Evolutionary conservation across 257 asterid species (phyloP), one percentile per base, ranked within the genome.

Genomic region (Solanum chiquidenum): DNA sequence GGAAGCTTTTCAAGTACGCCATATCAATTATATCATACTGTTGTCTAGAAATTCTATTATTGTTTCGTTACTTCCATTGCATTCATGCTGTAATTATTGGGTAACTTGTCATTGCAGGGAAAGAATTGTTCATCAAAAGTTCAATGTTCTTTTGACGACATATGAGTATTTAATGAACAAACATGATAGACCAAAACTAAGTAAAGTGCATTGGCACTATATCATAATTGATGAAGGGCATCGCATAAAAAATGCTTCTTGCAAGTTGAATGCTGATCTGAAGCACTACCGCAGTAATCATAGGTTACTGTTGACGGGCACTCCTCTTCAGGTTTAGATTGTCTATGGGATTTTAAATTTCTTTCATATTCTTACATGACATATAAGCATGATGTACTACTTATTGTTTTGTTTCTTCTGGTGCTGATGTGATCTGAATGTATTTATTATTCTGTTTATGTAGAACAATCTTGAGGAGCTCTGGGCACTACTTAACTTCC

Each of bases 221-320:
- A 88, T 97, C 86, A 96, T 97, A 89, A 97, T 97, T 86, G 99
- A 97, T 87, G 99, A 97, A 92, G 99, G 99, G 79, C 99, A 97
- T 92, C 99, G 99, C 86, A 97, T 97, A 79, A 97, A 97, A 94
- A 97, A 97, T 95, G 99, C 99, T 91, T 97, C 99, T 64, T 97
- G 99, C 97, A 97, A 97, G 92, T 92, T 97, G 90, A 97, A 97
- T 95, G 98, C 99, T 90, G 99, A 97, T 11, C 89, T 97, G 92
- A 97, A 95, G 91, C 99, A 93, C 91, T 97, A 97, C 89, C 94
- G 93, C 64, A 97, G 99, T 93, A 93, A 95, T 90, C 99, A 97
- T 92, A 93, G 99, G 90, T 90, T 97, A 92, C 98, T 97, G 91
- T 87, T 97, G 93, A 97, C 99, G 76, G 99, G 99, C 91, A 97